These are phyloP conservation scores for Pascua guehoae DNA, from an alignment of 1,284 basidiomycete species.

Conservation along the genomic window DNA sequence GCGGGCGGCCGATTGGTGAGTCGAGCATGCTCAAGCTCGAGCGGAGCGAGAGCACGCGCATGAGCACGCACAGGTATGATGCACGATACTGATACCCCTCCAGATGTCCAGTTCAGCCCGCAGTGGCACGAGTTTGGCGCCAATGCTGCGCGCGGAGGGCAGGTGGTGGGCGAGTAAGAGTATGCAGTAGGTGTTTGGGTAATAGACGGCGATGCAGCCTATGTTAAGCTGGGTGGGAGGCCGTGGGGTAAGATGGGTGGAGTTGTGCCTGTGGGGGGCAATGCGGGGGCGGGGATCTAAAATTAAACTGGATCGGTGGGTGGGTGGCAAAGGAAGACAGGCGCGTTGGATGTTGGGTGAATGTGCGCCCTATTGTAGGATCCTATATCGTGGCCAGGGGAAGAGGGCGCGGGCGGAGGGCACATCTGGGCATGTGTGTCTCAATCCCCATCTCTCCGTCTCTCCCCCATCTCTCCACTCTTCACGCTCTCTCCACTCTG, in stretches of 20 bases:
- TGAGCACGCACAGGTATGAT: too few relatives aligned
- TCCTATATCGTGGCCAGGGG: background rate
- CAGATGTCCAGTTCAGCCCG: conserved; percentile 86
- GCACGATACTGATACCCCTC: background rate
- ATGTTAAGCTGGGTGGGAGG: background rate
- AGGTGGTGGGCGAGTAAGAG: conserved; percentile 46
- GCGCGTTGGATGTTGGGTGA: background rate
- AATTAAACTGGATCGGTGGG: too few relatives aligned
- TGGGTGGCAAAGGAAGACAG: too few relatives aligned
- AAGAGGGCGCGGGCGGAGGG: too few relatives aligned
- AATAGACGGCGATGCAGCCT: background rate
- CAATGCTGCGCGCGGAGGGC: conserved; percentile 75
- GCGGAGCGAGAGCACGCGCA: conserved; percentile 10
- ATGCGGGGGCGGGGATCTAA: too few relatives aligned
- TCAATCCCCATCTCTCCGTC: background rate
- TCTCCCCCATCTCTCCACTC: background rate
- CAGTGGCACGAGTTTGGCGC: conserved; percentile 86
- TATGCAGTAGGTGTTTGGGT: background rate
- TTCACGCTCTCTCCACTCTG: background rate
- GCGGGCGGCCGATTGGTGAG: conserved; percentile 77
- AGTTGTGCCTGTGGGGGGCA: background rate
- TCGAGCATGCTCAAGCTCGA: conserved; percentile 6
- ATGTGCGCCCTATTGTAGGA: background rate
- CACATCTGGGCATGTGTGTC: too few relatives aligned
- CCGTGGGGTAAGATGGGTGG: background rate